phyloP scores from a whole-genome alignment of 306 rosid genomes.

The Medicago arabica region DNA sequence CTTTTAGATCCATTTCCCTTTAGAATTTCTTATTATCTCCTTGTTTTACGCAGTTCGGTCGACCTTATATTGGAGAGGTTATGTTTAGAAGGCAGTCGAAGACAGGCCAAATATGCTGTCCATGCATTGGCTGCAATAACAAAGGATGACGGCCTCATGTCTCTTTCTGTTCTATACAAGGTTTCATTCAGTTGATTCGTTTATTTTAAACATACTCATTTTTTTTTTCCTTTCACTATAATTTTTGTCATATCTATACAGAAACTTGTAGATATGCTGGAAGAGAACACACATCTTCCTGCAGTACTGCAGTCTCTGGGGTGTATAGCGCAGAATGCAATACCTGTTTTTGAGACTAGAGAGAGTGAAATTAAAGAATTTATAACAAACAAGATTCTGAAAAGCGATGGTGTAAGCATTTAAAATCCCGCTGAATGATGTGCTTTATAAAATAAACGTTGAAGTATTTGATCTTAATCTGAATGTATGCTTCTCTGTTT shows the following conservation, averaged over 20 bases:
- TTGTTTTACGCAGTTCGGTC: slow-evolving; percentile 72
- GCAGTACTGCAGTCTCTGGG: slow-evolving; percentile 95
- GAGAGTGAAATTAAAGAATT: slow-evolving; percentile 82
- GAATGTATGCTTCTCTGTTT: slow-evolving; percentile 42
- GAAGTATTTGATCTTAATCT: slow-evolving; percentile 43
- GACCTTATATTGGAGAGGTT: slow-evolving; percentile 87
- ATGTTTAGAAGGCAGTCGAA: slow-evolving; percentile 91
- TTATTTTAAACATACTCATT: slow-evolving; percentile 30
- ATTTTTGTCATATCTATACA: slow-evolving; percentile 50
- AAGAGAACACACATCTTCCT: slow-evolving; percentile 84
- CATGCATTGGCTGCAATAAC: slow-evolving; percentile 96
- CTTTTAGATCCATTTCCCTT: slow-evolving; percentile 34
- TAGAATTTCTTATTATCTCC: slow-evolving; percentile 42
- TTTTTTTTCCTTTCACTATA: slow-evolving; percentile 32
- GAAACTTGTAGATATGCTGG: slow-evolving; percentile 94
- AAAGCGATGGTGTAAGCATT: slow-evolving; percentile 66
- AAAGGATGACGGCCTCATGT: slow-evolving; percentile 92
- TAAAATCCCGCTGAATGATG: slow-evolving; percentile 27
- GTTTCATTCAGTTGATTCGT: slow-evolving; percentile 55
- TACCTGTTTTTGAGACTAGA: slow-evolving; percentile 97
- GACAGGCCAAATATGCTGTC: slow-evolving; percentile 97
- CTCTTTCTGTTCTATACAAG: slow-evolving; percentile 97
- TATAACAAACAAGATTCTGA: slow-evolving; percentile 72
- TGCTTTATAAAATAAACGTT: slow-evolving; percentile 40
- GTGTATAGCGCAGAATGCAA: slow-evolving; percentile 94